Evolutionary conservation across 768 basidiomycete genomes (phyloP).

Genomic region (Pholiota conissans): DNA sequence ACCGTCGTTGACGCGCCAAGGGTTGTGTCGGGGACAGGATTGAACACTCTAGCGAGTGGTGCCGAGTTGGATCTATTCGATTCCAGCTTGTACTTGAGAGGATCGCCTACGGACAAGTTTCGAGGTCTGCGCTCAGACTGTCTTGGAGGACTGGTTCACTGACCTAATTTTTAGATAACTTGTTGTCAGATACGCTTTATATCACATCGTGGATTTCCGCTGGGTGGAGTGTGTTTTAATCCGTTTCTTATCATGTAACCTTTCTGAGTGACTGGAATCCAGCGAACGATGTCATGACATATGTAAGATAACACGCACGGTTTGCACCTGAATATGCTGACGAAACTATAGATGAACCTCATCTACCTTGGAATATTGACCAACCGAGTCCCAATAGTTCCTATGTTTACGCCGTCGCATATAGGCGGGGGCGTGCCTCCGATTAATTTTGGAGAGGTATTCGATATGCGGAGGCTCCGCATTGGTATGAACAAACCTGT

Average conservation of each 20-base stretch:
- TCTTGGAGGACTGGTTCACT: neutral
- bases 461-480: constrained; percentile 55
- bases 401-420: constrained; percentile 59
- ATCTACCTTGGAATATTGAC: constrained; percentile 61
- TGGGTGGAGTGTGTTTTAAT: constrained; percentile 64
- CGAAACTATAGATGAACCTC: constrained; percentile 43
- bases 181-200: constrained; percentile 59
- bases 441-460: constrained; percentile 59
- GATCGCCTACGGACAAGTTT: constrained; percentile 57
- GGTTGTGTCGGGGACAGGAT: neutral
- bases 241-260: constrained; percentile 52
- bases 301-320: constrained; percentile 35
- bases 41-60: too few relatives aligned
- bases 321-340: neutral
- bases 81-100: constrained; percentile 31
- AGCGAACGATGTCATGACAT: constrained; percentile 83
- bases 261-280: constrained; percentile 22
- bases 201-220: constrained; percentile 75
- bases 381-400: constrained; percentile 57
- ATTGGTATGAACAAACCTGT: constrained; percentile 44
- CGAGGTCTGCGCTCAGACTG: constrained; percentile 39
- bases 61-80: constrained; percentile 12
- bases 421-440: constrained; percentile 48
- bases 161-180: constrained; percentile 48
- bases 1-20: neutral